Evolutionary conservation across 2,329 filamentous ascomycete species (phyloP).

Genomic region (Apiospora aurea): DNA sequence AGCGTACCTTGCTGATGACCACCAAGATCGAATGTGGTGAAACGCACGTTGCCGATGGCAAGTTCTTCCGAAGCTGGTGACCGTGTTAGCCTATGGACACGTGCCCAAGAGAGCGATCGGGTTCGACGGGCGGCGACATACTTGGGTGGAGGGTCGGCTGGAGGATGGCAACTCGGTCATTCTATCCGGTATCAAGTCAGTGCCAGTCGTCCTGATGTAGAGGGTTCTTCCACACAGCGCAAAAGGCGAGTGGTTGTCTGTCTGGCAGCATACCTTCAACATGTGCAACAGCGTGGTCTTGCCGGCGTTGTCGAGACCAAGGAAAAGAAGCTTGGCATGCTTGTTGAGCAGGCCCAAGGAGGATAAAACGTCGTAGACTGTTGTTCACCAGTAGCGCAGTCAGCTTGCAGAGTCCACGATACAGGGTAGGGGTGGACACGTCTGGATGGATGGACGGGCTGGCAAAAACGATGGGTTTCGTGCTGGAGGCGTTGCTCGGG

Average conservation of each 20-base stretch:
- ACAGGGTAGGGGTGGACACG: background rate
- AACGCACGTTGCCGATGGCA: conserved; percentile 90
- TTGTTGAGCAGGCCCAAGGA: conserved; percentile 91
- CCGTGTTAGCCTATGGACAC: conserved; percentile 36
- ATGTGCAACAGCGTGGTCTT: conserved; percentile 95
- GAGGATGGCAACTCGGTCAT: conserved; percentile 90
- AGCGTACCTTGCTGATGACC: conserved; percentile 88
- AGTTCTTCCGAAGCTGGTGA: conserved; percentile 83
- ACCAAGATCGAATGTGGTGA: conserved; percentile 93
- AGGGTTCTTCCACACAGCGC: background rate
- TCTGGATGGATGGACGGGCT: conserved; percentile 14
- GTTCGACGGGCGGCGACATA: conserved; percentile 53
- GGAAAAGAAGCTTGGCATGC: conserved; percentile 93
- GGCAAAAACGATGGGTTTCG: conserved; percentile 8
- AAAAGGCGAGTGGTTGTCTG: background rate
- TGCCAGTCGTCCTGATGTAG: conserved; percentile 25
- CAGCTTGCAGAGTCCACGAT: conserved; percentile 31
- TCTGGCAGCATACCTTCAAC: conserved; percentile 75
- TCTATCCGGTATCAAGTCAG: conserved; percentile 57
- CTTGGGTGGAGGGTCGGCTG: conserved; percentile 92
- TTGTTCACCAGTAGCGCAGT: conserved; percentile 34
- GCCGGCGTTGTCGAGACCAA: conserved; percentile 92
- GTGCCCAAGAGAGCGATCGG: conserved; percentile 32
- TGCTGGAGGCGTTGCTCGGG: conserved; percentile 28
- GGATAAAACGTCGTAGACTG: conserved; percentile 90